Percentiles rank a stretch among this genome's conserved stretches.
Evolutionary conservation across 2,329 filamentous ascomycete genomes (phyloP).

Genomic region (Tolypocladium endophyticum): DNA sequence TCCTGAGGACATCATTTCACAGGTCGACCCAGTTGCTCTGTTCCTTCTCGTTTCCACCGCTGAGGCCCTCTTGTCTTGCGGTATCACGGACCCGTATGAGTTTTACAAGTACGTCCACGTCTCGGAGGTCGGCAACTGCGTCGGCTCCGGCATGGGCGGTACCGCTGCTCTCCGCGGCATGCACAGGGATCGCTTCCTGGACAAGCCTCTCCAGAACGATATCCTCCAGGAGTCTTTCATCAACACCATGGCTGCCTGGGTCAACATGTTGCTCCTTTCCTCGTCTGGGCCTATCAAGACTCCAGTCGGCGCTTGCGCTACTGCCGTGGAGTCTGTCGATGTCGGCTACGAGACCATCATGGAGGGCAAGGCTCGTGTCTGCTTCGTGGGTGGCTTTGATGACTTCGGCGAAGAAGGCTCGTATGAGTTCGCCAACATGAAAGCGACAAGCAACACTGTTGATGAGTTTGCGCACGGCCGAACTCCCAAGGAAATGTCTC

Average conservation of each 20-base stretch:
- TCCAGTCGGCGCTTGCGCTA: slow-evolving; percentile 93
- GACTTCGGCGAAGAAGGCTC: slow-evolving; percentile 99
- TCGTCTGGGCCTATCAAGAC: slow-evolving; percentile 98
- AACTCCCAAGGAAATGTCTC: slow-evolving; percentile 94
- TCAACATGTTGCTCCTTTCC: slow-evolving; percentile 96
- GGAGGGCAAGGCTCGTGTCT: slow-evolving; percentile 94
- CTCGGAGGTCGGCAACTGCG: slow-evolving; percentile 94
- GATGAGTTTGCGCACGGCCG: slow-evolving; percentile 94
- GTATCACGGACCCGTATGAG: slow-evolving; percentile 98
- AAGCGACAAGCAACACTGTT: slow-evolving; percentile 94
- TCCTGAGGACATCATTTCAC: slow-evolving; percentile 92
- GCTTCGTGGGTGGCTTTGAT: slow-evolving; percentile 97
- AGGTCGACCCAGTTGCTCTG: slow-evolving; percentile 93
- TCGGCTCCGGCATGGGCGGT: slow-evolving; percentile 97
- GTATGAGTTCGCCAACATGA: slow-evolving; percentile 99
- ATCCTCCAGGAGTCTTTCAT: slow-evolving; percentile 99
- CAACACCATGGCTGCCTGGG: slow-evolving; percentile 99
- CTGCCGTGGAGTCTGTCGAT: slow-evolving; percentile 92
- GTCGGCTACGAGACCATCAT: slow-evolving; percentile 98
- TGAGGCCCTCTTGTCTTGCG: slow-evolving; percentile 80
- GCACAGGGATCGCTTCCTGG: slow-evolving; percentile 95
- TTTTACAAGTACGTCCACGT: slow-evolving; percentile 99
- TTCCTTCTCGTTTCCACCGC: slow-evolving; percentile 91
- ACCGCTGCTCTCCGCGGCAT: slow-evolving; percentile 85
- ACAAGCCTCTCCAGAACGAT: slow-evolving; percentile 96